Percentiles rank a stretch among this genome's conserved stretches.
phyloP scores from a whole-genome alignment of 257 asterid species.

The Lantana camara region DNA sequence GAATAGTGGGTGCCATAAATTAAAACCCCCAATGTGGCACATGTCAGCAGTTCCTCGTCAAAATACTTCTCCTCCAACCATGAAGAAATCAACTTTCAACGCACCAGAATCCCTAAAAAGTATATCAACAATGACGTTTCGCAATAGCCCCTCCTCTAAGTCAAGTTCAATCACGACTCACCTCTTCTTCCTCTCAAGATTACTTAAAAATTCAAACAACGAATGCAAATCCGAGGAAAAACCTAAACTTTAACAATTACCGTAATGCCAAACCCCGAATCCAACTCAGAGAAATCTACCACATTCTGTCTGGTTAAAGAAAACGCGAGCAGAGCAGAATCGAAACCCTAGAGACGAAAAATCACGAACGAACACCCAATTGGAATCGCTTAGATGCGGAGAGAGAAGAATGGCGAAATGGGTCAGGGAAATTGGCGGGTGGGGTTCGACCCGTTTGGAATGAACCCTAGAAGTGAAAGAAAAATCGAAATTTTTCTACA shows the following conservation, averaged over 20 bases:
- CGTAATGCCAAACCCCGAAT: constrained; percentile 31
- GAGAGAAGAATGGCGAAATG: constrained; percentile 5
- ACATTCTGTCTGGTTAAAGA: constrained; percentile 4
- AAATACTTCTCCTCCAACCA: constrained; percentile 24
- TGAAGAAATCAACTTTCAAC: constrained; percentile 9
- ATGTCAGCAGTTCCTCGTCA: constrained; percentile 39
- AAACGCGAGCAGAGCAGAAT: constrained; percentile 15
- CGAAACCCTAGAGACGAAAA: constrained; percentile 35
- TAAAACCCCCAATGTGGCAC: constrained; percentile 42
- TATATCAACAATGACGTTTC: constrained; percentile 23
- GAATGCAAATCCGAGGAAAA: not conserved
- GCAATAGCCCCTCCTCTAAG: constrained; percentile 12
- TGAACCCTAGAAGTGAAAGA: constrained; percentile 39
- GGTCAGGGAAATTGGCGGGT: constrained; percentile 11
- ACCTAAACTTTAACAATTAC: constrained; percentile 29
- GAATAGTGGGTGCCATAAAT: constrained; percentile 68
- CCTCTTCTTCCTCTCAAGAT: constrained; percentile 5
- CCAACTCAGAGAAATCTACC: constrained; percentile 15
- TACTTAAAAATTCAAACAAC: constrained; percentile 4
- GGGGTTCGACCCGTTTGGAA: constrained; percentile 33
- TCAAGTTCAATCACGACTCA: constrained; percentile 25
- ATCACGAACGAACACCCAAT: constrained; percentile 20
- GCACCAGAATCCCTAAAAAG: constrained; percentile 26
- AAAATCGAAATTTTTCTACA: constrained; percentile 1
- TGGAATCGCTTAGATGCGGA: constrained; percentile 32